phyloP scores from a whole-genome alignment of 352 stramenopile species.

The Phytophthora fragariae region DNA sequence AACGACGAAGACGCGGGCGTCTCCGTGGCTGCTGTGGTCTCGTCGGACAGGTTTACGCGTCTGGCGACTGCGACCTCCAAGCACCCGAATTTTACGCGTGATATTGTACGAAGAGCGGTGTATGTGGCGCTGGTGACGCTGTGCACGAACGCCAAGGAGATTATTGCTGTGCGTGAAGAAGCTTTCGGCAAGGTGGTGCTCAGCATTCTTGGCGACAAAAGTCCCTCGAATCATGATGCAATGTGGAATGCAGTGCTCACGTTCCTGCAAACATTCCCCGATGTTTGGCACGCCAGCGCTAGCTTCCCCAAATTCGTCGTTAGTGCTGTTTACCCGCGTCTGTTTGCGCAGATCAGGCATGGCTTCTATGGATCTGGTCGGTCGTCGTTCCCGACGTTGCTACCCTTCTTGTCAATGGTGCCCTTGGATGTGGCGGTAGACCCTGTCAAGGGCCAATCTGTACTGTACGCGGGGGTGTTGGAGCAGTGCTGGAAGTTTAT shows the following conservation, averaged over 20 bases:
- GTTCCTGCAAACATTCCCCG: conserved; percentile 64
- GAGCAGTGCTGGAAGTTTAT: conserved; percentile 81
- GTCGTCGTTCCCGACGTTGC: conserved; percentile 69
- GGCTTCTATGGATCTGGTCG: conserved; percentile 80
- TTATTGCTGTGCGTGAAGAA: conserved; percentile 58
- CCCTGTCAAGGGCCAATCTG: conserved; percentile 44
- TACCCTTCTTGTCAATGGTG: conserved; percentile 81
- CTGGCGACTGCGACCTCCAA: conserved; percentile 72
- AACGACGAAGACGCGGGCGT: conserved; percentile 41
- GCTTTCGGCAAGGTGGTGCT: conserved; percentile 79
- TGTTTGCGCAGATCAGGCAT: conserved; percentile 80
- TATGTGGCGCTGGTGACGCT: conserved; percentile 70
- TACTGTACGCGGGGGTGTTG: conserved; percentile 67
- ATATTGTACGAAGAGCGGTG: conserved; percentile 67
- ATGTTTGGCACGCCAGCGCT: conserved; percentile 47
- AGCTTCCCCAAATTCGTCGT: conserved; percentile 72
- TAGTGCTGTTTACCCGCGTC: conserved; percentile 65
- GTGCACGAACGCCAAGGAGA: conserved; percentile 48
- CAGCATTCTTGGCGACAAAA: conserved; percentile 74
- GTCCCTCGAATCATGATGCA: conserved; percentile 64
- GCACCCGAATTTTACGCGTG: conserved; percentile 78
- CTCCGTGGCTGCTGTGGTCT: conserved; percentile 61
- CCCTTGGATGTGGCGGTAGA: conserved; percentile 67
- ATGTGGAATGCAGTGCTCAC: conserved; percentile 84
- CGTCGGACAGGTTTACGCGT: conserved; percentile 65